Evolutionary conservation across 2,329 filamentous ascomycete genomes (phyloP).

Genomic region (Aureobasidium mangrovei): DNA sequence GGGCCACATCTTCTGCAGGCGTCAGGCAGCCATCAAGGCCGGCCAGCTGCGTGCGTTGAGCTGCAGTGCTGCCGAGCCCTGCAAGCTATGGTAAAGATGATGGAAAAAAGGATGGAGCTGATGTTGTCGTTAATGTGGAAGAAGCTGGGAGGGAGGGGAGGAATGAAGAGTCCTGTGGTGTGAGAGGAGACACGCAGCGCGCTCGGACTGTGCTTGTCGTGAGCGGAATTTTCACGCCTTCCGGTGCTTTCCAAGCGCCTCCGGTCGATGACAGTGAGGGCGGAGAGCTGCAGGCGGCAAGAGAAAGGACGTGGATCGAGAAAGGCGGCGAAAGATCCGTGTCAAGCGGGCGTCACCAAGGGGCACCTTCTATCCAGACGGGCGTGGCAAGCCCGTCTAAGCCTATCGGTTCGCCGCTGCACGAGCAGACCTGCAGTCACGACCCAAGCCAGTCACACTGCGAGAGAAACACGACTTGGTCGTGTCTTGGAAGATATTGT

Average conservation of each 20-base stretch:
- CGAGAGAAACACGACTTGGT: not conserved
- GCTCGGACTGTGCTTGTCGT: not conserved
- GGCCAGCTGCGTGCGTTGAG: not conserved
- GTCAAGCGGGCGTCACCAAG: no score
- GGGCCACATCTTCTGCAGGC: not conserved
- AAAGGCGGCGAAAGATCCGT: no score
- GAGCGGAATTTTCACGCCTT: not conserved
- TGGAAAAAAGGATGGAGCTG: not conserved
- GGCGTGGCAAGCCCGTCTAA: no score
- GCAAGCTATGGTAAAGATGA: not conserved
- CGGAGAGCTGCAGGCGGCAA: no score
- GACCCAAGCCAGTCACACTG: not conserved
- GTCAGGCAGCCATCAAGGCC: not conserved
- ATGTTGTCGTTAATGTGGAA: not conserved
- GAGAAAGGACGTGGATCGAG: no score
- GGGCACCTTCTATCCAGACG: no score
- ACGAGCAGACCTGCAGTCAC: not conserved
- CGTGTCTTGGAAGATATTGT: not conserved
- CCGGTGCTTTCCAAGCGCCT: no score
- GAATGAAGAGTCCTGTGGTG: not conserved
- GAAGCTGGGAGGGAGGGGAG: not conserved
- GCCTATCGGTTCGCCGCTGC: no score
- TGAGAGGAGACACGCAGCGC: not conserved
- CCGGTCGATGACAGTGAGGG: no score
- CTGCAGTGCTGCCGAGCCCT: no score